Evolutionary conservation across 2,329 filamentous ascomycete species (phyloP).

Genomic region (Colletotrichum abscissum): DNA sequence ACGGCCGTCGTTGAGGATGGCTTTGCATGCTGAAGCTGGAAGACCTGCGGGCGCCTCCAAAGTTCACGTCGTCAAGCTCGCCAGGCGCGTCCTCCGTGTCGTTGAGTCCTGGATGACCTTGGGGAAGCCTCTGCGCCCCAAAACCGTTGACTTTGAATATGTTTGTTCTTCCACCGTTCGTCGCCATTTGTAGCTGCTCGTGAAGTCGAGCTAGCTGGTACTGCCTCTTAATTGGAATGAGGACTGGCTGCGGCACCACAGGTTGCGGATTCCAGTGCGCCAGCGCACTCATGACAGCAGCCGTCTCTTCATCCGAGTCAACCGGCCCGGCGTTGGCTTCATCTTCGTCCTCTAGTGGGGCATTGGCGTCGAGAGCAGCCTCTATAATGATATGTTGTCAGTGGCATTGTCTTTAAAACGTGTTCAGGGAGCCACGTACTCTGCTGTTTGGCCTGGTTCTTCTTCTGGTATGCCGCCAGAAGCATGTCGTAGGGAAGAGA

Average conservation of each 20-base stretch:
- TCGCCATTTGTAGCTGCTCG: conserved; percentile 74
- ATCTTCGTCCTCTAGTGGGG: conserved; percentile 86
- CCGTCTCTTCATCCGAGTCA: conserved; percentile 95
- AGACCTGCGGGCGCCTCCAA: conserved; percentile 51
- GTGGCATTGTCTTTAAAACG: background rate
- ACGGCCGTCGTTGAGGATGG: conserved; percentile 55
- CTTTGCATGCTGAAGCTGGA: conserved; percentile 58
- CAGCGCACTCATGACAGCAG: conserved; percentile 86
- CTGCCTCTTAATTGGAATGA: conserved; percentile 70
- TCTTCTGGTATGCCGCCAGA: conserved; percentile 90
- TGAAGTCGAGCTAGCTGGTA: conserved; percentile 73
- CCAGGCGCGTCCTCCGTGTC: conserved; percentile 68
- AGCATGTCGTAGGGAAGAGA: conserved; percentile 94
- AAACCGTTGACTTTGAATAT: conserved; percentile 71
- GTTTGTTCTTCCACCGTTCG: conserved; percentile 73
- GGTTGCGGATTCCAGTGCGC: conserved; percentile 82
- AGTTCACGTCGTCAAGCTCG: conserved; percentile 62
- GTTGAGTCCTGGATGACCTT: conserved; percentile 57
- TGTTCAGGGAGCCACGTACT: conserved; percentile 67
- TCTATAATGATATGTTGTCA: conserved; percentile 62
- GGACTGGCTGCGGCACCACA: conserved; percentile 73
- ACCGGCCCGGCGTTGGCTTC: conserved; percentile 83
- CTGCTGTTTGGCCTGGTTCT: conserved; percentile 98
- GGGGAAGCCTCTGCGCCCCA: conserved; percentile 65
- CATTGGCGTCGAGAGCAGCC: conserved; percentile 93